Conservation (phyloP, 257 asterid species). For the Anisodus tanguticus region DNA sequence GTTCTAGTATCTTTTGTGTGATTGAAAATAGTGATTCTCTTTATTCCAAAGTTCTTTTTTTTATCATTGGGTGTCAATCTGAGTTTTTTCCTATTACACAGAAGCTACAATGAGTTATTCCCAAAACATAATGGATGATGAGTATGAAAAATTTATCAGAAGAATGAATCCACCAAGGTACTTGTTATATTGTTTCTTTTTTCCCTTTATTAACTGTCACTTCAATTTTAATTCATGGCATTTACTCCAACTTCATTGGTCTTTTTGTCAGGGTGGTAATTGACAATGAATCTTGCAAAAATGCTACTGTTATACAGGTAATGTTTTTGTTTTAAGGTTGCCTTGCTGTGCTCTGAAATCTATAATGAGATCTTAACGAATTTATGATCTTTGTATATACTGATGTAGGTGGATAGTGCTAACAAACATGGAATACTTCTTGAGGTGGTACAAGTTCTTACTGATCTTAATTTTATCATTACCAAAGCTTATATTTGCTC, state of each 20-base stretch:
- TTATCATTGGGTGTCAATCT: constrained; percentile 35
- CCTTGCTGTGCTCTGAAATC: constrained; percentile 14
- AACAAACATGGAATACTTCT: constrained; percentile 91
- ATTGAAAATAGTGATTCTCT: constrained; percentile 51
- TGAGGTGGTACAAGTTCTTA: constrained; percentile 90
- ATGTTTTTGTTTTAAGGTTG: constrained; percentile 25
- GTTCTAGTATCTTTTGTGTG: constrained; percentile 48
- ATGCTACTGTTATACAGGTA: constrained; percentile 88
- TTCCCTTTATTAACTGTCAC: background rate
- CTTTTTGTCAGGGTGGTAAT: constrained; percentile 75
- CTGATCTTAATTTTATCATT: constrained; percentile 84
- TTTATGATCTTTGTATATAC: background rate
- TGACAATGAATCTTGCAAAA: constrained; percentile 87
- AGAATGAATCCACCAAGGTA: constrained; percentile 97
- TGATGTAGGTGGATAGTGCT: constrained; percentile 89
- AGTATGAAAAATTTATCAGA: constrained; percentile 81
- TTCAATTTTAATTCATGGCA: background rate
- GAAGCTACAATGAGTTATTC: constrained; percentile 66
- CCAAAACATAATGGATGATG: constrained; percentile 76
- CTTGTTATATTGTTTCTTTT: background rate
- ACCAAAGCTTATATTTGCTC: constrained; percentile 90
- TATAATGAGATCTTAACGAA: background rate
- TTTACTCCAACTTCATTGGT: constrained; percentile 15
- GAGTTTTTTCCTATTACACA: constrained; percentile 35
- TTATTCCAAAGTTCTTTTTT: constrained; percentile 31